A percentile compares a stretch with the other conserved stretches of the same genome.
phyloP scores from a whole-genome alignment of 768 basidiomycete genomes.

The Russula earlei region DNA sequence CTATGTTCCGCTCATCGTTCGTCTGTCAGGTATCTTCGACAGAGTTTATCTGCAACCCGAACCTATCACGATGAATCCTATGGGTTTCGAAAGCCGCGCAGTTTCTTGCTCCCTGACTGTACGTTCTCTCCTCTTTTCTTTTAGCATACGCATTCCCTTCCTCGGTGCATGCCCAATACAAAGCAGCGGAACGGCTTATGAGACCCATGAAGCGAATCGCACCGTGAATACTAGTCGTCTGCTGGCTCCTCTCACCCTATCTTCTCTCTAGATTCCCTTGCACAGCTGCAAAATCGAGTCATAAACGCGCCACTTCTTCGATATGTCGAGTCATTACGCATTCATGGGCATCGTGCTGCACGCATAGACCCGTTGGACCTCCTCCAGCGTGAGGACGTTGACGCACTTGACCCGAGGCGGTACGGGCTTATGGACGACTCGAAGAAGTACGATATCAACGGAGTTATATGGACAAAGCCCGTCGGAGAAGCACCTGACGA shows the following conservation, averaged over 20 bases:
- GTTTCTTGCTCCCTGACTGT: constrained; percentile 67
- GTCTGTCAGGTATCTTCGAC: not conserved
- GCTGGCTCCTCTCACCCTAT: not conserved
- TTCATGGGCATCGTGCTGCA: constrained; percentile 77
- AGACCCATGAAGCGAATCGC: not conserved
- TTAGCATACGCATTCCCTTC: not conserved
- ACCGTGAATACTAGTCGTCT: too few species aligned
- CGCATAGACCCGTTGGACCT: constrained; percentile 82
- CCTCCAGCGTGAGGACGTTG: constrained; percentile 73
- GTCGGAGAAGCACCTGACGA: constrained; percentile 27
- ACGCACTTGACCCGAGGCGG: constrained; percentile 63
- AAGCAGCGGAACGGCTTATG: too few species aligned
- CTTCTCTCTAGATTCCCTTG: not conserved
- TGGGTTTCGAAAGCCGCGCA: constrained; percentile 58
- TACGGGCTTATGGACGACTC: constrained; percentile 58
- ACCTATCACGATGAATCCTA: constrained; percentile 73
- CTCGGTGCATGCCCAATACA: not conserved
- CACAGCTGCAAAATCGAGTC: constrained; percentile 58
- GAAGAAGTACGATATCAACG: constrained; percentile 59
- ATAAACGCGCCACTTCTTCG: constrained; percentile 72
- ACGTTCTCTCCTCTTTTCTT: constrained; percentile 22
- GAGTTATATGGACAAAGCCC: constrained; percentile 68
- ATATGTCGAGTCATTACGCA: constrained; percentile 84
- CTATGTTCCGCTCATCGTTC: not conserved
- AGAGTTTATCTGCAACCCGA: constrained; percentile 11